These are phyloP conservation scores for Saccharomyces hybrid DNA, from an alignment of 1,139 yeast species.

Conservation along the genomic window DNA sequence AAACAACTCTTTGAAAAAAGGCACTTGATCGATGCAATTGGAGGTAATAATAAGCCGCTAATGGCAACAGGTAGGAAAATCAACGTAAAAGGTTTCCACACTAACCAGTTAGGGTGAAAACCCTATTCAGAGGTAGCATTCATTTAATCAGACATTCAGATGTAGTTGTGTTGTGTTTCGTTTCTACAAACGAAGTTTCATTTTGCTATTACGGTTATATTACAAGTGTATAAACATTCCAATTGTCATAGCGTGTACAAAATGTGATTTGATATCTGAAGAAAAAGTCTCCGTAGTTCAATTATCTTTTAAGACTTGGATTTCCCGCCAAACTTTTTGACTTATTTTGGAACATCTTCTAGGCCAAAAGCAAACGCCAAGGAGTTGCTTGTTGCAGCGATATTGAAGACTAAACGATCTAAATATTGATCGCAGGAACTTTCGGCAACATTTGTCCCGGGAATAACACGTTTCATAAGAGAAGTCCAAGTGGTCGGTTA, in stretches of 20 bases:
- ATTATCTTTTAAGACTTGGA: constrained; percentile 10
- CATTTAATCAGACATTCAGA: constrained; percentile 26
- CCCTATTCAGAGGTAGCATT: constrained; percentile 16
- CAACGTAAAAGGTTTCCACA: constrained; percentile 22
- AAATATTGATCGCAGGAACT: constrained; percentile 5
- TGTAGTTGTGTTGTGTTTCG: constrained; percentile 26
- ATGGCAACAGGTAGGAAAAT: constrained; percentile 7
- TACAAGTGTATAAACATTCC: constrained; percentile 17
- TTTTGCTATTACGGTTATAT: constrained; percentile 15
- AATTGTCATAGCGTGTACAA: constrained; percentile 21
- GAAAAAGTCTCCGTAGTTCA: constrained; percentile 1
- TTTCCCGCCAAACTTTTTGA: constrained; percentile 9
- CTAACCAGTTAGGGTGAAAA: constrained; percentile 14
- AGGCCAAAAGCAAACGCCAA: constrained; percentile 14
- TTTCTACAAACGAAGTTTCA: constrained; percentile 18
- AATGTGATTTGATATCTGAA: constrained; percentile 16
- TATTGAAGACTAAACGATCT: constrained; percentile 13
- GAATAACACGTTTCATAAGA: too few species aligned
- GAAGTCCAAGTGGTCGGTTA: neutral
- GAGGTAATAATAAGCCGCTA: neutral
- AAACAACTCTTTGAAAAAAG: too few species aligned
- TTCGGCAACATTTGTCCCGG: neutral
- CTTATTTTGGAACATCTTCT: constrained; percentile 24
- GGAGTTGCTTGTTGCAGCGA: constrained; percentile 9
- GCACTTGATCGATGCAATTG: too few species aligned